These are phyloP conservation scores for Melanogaster broomeanus DNA, from an alignment of 768 basidiomycete species.

Conservation along the genomic window DNA sequence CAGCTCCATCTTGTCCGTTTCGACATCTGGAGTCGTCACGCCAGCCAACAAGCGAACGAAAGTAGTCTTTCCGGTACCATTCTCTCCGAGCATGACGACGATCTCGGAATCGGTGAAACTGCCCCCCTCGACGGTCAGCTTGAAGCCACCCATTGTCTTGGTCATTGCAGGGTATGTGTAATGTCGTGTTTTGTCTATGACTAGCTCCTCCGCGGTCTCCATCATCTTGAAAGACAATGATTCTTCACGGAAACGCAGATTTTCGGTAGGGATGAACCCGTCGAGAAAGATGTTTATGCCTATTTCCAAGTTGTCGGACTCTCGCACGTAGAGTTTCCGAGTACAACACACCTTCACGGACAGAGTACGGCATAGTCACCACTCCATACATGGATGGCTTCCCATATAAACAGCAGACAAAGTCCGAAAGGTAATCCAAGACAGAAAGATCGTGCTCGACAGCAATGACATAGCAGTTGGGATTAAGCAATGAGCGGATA, in stretches of 20 bases:
- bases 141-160: constrained; percentile 95
- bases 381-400: constrained; percentile 98
- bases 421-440: constrained; percentile 97
- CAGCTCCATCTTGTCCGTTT: constrained; percentile 79
- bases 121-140: constrained; percentile 88
- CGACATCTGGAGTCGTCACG: constrained; percentile 77
- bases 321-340: neutral
- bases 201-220: constrained; percentile 90
- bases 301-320: constrained; percentile 29
- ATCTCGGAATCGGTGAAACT: constrained; percentile 99
- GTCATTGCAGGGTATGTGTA: constrained; percentile 95
- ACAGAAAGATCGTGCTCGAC: constrained; percentile 99
- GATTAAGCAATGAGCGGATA: constrained; percentile 81
- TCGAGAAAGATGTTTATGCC: constrained; percentile 99
- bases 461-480: constrained; percentile 91
- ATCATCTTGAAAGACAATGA: constrained; percentile 96
- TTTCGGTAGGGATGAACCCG: constrained; percentile 98
- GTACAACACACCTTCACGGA: constrained; percentile 78
- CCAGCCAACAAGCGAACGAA: constrained; percentile 95
- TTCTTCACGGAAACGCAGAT: constrained; percentile 96
- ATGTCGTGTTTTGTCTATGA: constrained; percentile 83
- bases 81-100: constrained; percentile 98
- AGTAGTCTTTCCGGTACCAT: constrained; percentile 98
- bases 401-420: constrained; percentile 96
- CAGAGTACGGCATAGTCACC: constrained; percentile 98